phyloP scores from a whole-genome alignment of 1,139 yeast genomes.

The Debaryomyces fabryi region DNA sequence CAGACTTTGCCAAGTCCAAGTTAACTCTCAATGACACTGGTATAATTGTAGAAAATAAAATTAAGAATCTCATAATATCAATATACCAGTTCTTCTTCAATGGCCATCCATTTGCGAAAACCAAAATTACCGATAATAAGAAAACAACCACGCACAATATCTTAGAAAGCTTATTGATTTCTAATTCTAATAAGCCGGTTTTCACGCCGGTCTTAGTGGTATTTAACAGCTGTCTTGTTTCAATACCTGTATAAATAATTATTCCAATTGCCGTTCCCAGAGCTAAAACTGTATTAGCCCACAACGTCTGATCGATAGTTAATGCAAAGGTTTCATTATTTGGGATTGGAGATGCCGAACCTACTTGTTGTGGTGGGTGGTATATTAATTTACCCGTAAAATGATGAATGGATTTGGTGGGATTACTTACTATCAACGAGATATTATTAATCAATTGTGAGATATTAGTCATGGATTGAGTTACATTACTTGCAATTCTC shows the following conservation, averaged over 20 bases:
- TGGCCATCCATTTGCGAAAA: conserved; percentile 77
- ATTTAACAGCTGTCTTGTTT: conserved; percentile 93
- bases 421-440: conserved; percentile 69
- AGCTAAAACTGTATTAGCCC: conserved; percentile 98
- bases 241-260: conserved; percentile 86
- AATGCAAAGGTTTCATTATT: conserved; percentile 64
- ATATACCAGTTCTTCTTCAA: conserved; percentile 73
- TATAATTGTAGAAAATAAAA: conserved; percentile 90
- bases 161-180: conserved; percentile 86
- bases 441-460: conserved; percentile 39
- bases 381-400: conserved; percentile 74
- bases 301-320: conserved; percentile 85
- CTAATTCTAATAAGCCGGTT: conserved; percentile 85
- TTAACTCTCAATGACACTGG: conserved; percentile 96
- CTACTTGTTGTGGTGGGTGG: conserved; percentile 30
- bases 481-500: conserved; percentile 70
- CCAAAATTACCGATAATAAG: conserved; percentile 72
- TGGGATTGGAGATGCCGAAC: conserved; percentile 21
- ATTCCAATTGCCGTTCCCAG: conserved; percentile 90
- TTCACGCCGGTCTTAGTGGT: conserved; percentile 90
- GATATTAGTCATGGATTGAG: conserved; percentile 59
- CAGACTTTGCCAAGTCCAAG: conserved; percentile 92
- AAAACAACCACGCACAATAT: conserved; percentile 88
- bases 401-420: conserved; percentile 79
- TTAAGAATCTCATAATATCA: conserved; percentile 85